A percentile compares a stretch with the other conserved stretches of the same genome.
These are phyloP conservation scores for Aspergillus niger DNA, from an alignment of 2,329 filamentous ascomycete species.

Conservation along the genomic window DNA sequence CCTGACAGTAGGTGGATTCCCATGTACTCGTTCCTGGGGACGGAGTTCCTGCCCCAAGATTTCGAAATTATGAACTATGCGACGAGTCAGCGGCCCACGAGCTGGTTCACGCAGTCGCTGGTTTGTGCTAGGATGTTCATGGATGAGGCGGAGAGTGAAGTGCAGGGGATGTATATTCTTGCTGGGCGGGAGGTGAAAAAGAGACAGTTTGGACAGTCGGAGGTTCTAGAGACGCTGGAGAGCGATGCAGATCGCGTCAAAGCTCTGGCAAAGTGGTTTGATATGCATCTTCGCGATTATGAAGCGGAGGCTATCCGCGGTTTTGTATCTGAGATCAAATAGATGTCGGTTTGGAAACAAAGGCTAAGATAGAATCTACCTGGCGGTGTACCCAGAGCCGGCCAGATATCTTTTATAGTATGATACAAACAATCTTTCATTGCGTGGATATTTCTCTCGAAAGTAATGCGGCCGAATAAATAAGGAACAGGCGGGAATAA, in stretches of 20 bases:
- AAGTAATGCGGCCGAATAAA: constrained; percentile 20
- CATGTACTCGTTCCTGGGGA: constrained; percentile 66
- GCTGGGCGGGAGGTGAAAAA: constrained; percentile 56
- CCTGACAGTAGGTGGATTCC: constrained; percentile 56
- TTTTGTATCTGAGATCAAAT: constrained; percentile 50
- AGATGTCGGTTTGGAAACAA: constrained; percentile 8
- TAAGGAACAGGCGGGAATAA: constrained; percentile 21
- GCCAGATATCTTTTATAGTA: constrained; percentile 8
- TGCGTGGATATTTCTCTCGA: constrained; percentile 23
- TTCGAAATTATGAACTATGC: constrained; percentile 63
- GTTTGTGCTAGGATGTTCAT: constrained; percentile 59
- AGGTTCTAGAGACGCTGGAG: constrained; percentile 49
- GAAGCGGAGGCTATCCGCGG: constrained; percentile 56
- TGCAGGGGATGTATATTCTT: constrained; percentile 58
- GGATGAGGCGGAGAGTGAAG: constrained; percentile 47
- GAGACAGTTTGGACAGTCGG: constrained; percentile 54
- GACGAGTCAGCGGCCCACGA: constrained; percentile 53
- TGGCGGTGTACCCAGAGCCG: constrained; percentile 6
- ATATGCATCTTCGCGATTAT: constrained; percentile 53
- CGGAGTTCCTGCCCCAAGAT: constrained; percentile 64
- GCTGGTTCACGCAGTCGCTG: constrained; percentile 58
- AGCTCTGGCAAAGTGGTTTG: constrained; percentile 56
- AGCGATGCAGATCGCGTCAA: constrained; percentile 58
- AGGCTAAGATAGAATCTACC: constrained; percentile 5
- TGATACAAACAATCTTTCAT: constrained; percentile 25